These are phyloP conservation scores for Mycena venus DNA, from an alignment of 768 basidiomycete species.

Conservation along the genomic window DNA sequence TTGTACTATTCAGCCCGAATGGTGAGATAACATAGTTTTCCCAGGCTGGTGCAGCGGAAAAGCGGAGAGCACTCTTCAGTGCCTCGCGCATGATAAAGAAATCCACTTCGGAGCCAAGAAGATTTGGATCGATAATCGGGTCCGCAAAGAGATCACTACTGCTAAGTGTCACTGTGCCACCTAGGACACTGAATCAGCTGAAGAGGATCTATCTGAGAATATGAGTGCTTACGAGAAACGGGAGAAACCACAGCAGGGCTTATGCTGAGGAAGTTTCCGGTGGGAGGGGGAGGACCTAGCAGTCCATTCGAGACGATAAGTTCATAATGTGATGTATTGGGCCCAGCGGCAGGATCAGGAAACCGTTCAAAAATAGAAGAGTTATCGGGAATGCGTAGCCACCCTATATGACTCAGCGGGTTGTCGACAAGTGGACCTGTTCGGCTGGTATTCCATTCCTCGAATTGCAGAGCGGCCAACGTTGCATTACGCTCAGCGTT, in stretches of 20 bases:
- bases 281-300: background rate
- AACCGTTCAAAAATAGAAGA: conserved; percentile 34
- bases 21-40: background rate
- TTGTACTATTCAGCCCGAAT: background rate
- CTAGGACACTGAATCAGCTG: background rate
- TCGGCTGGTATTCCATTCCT: conserved; percentile 44
- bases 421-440: conserved; percentile 44
- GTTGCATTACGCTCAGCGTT: conserved; percentile 37
- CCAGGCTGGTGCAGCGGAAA: background rate
- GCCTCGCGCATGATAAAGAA: background rate
- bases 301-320: conserved; percentile 31
- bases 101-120: background rate
- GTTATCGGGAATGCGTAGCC: conserved; percentile 35
- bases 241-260: conserved; percentile 11
- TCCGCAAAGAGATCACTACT: background rate
- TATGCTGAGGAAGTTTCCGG: conserved; percentile 1
- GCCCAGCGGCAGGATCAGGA: conserved; percentile 43
- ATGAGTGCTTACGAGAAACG: conserved; percentile 1
- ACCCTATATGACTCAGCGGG: conserved; percentile 39
- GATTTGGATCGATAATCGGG: background rate
- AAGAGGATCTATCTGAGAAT: background rate
- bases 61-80: background rate
- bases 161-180: background rate
- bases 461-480: conserved; percentile 35
- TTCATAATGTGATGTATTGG: conserved; percentile 43